phyloP scores from a whole-genome alignment of 768 basidiomycete genomes.

The Melanogaster broomeanus region DNA sequence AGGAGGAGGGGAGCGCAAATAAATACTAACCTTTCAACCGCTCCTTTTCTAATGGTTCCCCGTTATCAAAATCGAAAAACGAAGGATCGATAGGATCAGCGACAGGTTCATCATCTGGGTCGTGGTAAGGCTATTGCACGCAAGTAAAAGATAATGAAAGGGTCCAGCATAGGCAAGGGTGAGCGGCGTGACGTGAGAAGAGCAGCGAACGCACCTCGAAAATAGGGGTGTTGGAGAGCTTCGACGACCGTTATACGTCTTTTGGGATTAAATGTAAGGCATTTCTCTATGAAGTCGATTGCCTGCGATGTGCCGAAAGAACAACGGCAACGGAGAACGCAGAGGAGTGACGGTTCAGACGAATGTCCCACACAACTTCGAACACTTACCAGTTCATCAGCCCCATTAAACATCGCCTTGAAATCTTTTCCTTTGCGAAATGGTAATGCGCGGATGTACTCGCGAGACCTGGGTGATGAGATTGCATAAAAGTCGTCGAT shows the following conservation, averaged over 20 bases:
- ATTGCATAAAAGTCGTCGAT: constrained; percentile 97
- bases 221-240: constrained; percentile 87
- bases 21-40: constrained; percentile 58
- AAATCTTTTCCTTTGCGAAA: constrained; percentile 83
- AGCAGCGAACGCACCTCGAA: constrained; percentile 58
- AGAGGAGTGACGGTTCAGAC: background rate
- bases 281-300: constrained; percentile 77
- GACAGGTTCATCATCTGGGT: constrained; percentile 84
- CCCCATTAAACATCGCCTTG: constrained; percentile 67
- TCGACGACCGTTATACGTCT: constrained; percentile 87
- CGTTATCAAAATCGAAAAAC: constrained; percentile 85
- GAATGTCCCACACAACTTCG: background rate
- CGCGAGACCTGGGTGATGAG: constrained; percentile 73
- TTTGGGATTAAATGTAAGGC: constrained; percentile 83
- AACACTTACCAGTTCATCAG: constrained; percentile 58
- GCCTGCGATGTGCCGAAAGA: constrained; percentile 40
- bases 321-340: background rate
- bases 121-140: constrained; percentile 72
- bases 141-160: background rate
- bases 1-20: background rate
- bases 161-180: background rate
- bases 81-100: constrained; percentile 73
- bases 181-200: no score
- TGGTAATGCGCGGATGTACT: constrained; percentile 87
- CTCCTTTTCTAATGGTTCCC: constrained; percentile 62